phyloP scores from a whole-genome alignment of 805 yeast species.

The Wickerhamomyces chaumierensis region DNA sequence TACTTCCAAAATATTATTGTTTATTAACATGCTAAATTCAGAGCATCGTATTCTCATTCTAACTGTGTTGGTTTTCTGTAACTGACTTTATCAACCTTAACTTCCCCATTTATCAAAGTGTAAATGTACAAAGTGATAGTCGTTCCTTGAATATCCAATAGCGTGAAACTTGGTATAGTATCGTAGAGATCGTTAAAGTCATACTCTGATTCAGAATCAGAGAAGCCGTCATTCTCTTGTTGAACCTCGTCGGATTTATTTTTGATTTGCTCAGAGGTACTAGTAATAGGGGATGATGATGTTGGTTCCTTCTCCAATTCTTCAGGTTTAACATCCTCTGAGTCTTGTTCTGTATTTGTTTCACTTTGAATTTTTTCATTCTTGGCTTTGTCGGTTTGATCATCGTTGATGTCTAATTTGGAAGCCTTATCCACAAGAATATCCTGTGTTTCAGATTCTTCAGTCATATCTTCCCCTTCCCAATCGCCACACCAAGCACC shows the following conservation, averaged over 20 bases:
- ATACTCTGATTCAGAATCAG: constrained; percentile 12
- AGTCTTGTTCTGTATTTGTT: background rate
- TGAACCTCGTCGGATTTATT: constrained; percentile 19
- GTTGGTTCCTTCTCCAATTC: background rate
- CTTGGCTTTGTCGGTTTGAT: constrained; percentile 23
- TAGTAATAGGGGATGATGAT: background rate
- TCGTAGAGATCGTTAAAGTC: constrained; percentile 14
- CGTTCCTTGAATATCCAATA: constrained; percentile 74
- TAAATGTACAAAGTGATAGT: constrained; percentile 78
- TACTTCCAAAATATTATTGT: too few species aligned
- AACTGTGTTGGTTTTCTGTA: constrained; percentile 32
- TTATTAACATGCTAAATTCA: too few species aligned
- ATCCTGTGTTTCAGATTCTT: constrained; percentile 20
- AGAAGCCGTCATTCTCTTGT: constrained; percentile 10
- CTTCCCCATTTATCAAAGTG: constrained; percentile 68
- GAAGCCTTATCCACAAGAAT: constrained; percentile 12
- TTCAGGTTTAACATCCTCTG: background rate
- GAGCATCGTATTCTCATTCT: too few species aligned
- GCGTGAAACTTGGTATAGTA: constrained; percentile 71
- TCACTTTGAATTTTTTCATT: constrained; percentile 16
- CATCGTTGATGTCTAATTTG: constrained; percentile 6
- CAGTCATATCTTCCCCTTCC: constrained; percentile 33
- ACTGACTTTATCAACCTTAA: constrained; percentile 81
- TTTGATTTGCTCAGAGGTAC: too few species aligned
- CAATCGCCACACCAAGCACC: constrained; percentile 74